Percentiles rank a stretch among this genome's conserved stretches.
Evolutionary conservation across 2,329 filamentous ascomycete genomes (phyloP).

Genomic region (Parastagonospora nodorum): DNA sequence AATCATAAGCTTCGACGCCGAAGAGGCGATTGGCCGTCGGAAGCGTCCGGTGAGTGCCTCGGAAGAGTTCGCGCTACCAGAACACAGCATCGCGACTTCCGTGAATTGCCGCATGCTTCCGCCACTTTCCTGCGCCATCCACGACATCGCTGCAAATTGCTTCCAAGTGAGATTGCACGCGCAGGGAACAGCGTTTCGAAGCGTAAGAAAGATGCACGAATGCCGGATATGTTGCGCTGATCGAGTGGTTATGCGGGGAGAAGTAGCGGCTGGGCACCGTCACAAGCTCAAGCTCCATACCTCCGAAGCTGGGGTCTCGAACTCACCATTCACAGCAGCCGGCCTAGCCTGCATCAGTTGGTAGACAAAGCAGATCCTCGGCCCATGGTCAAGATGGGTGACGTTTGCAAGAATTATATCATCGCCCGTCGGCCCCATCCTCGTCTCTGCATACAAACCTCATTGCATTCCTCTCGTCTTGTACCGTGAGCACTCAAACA

Average conservation of each 20-base stretch:
- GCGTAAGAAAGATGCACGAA: constrained; percentile 2
- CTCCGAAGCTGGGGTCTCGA: constrained; percentile 29
- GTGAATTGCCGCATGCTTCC: constrained; percentile 30
- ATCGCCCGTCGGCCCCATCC: constrained; percentile 26
- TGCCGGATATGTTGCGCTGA: constrained; percentile 21
- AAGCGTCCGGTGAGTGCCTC: constrained; percentile 11
- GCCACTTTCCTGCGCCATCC: constrained; percentile 28
- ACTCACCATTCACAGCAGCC: constrained; percentile 36
- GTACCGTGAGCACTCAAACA: constrained; percentile 12
- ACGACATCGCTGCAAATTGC: constrained; percentile 8
- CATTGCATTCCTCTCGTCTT: constrained; percentile 27
- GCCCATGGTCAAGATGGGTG: constrained; percentile 38
- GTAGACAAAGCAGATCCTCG: constrained; percentile 40
- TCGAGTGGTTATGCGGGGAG: constrained; percentile 29
- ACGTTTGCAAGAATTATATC: constrained; percentile 39
- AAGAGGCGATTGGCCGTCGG: constrained; percentile 6
- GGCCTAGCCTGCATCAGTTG: constrained; percentile 33
- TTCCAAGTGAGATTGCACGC: constrained; percentile 8
- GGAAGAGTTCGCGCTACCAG: constrained; percentile 10
- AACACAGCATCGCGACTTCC: constrained; percentile 27
- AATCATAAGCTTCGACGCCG: not conserved
- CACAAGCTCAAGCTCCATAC: constrained; percentile 43
- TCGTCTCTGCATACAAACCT: constrained; percentile 33
- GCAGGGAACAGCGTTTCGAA: not conserved
- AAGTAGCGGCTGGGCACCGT: constrained; percentile 37